A percentile compares a stretch with the other conserved stretches of the same genome.
Evolutionary conservation across 768 basidiomycete genomes (phyloP).

Genomic region (Hemileccinum rubropunctum): DNA sequence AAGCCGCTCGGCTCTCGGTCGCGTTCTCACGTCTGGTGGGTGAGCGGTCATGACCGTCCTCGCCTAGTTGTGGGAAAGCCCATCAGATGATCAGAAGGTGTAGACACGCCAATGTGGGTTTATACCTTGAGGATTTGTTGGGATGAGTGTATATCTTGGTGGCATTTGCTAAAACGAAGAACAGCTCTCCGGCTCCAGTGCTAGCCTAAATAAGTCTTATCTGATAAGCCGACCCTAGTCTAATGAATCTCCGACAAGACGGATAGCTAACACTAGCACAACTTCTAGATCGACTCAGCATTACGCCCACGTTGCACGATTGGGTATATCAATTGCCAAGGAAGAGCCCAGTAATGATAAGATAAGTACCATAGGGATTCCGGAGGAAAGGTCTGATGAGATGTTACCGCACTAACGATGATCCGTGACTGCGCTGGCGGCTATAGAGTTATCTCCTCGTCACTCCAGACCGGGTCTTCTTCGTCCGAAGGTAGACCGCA

Average conservation of each 20-base stretch:
- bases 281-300: no score
- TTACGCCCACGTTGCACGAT: no score
- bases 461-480: constrained; percentile 53
- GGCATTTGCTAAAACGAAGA: constrained; percentile 10
- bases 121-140: constrained; percentile 14
- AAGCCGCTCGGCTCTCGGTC: not conserved
- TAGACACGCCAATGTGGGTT: not conserved
- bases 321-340: no score
- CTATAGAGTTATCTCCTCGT: constrained; percentile 39
- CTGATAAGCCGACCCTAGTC: not conserved
- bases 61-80: not conserved
- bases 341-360: not conserved
- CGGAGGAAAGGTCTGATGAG: not conserved
- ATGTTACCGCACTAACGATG: not conserved
- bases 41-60: constrained; percentile 2
- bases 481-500: constrained; percentile 49
- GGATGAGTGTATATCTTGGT: constrained; percentile 16
- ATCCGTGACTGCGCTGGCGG: not conserved
- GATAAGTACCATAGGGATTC: not conserved
- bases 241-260: no score
- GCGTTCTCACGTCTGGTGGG: not conserved
- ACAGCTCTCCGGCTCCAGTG: no score
- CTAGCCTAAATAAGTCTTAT: not conserved
- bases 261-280: no score
- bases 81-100: constrained; percentile 8